phyloP scores from a whole-genome alignment of 2,329 filamentous ascomycete genomes.

The Calonectria pseudoreteaudii region DNA sequence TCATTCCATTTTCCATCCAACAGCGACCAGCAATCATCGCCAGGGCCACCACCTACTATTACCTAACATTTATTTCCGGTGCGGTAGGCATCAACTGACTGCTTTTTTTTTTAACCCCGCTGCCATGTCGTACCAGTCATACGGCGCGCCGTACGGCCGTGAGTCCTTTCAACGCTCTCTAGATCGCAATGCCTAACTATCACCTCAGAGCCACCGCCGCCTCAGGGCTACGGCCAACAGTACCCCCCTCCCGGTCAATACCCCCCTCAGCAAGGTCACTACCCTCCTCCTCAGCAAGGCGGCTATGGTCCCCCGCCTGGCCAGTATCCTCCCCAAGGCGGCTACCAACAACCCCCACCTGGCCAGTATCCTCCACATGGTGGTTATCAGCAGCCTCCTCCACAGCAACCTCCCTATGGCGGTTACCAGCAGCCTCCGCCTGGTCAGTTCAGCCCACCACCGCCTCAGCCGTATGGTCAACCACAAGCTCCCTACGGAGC shows the following conservation, averaged over 20 bases:
- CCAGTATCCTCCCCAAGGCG: constrained; percentile 42
- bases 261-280: constrained; percentile 45
- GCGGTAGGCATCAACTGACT: not conserved
- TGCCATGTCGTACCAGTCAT: constrained; percentile 52
- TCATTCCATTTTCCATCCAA: not conserved
- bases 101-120: constrained; percentile 15
- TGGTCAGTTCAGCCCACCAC: constrained; percentile 56
- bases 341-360: constrained; percentile 45
- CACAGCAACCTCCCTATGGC: constrained; percentile 46
- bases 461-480: constrained; percentile 39
- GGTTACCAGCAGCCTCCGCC: constrained; percentile 49
- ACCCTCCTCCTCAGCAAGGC: constrained; percentile 44
- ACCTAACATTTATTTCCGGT: not conserved
- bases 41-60: constrained; percentile 3
- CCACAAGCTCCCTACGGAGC: constrained; percentile 20
- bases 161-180: constrained; percentile 34
- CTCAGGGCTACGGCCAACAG: constrained; percentile 55
- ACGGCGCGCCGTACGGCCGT: constrained; percentile 50
- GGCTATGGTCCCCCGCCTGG: constrained; percentile 51
- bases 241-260: constrained; percentile 47
- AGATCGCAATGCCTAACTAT: constrained; percentile 5
- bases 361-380: constrained; percentile 45
- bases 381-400: constrained; percentile 50
- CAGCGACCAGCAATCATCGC: not conserved
- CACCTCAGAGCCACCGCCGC: constrained; percentile 49